Evolutionary conservation across 495 filamentous ascomycete genomes (phyloP).

Genomic region (Lophium mytilinum): DNA sequence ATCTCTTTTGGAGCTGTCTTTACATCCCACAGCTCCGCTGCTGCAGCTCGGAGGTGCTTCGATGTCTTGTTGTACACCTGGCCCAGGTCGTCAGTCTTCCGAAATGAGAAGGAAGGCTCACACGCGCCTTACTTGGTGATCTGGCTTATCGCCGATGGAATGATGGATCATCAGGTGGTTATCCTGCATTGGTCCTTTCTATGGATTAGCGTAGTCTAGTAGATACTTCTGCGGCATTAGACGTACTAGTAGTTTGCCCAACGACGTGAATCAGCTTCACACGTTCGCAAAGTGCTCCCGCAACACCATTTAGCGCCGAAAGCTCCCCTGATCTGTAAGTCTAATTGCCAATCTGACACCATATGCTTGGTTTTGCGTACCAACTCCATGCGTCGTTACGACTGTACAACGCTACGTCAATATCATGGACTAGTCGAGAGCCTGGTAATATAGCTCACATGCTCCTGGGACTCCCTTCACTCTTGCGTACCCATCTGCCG

Average conservation of each 20-base stretch:
- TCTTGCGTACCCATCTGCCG: slow-evolving; percentile 35
- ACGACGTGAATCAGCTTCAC: slow-evolving; percentile 37
- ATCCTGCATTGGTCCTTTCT: slow-evolving; percentile 24
- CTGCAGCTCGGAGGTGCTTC: slow-evolving; percentile 25
- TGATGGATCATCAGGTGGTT: slow-evolving; percentile 38
- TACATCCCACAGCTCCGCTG: slow-evolving; percentile 31
- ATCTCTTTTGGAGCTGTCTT: slow-evolving; percentile 33
- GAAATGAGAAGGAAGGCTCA: background rate
- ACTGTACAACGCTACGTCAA: slow-evolving; percentile 3
- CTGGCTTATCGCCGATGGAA: slow-evolving; percentile 28
- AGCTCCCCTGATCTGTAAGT: slow-evolving; percentile 25
- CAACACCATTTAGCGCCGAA: slow-evolving; percentile 35
- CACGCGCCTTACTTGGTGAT: slow-evolving; percentile 18
- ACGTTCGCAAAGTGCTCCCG: slow-evolving; percentile 31
- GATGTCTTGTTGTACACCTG: slow-evolving; percentile 33
- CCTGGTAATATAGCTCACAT: slow-evolving; percentile 4
- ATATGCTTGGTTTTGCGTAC: background rate
- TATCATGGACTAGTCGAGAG: background rate
- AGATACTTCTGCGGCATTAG: no score
- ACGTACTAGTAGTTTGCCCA: slow-evolving; percentile 29
- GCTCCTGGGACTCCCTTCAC: slow-evolving; percentile 28
- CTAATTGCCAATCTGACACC: slow-evolving; percentile 1
- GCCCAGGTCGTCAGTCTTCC: slow-evolving; percentile 6
- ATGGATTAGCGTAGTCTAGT: no score
- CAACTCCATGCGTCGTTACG: slow-evolving; percentile 37